Base-by-base conservation (phyloP, 306 rosid species). In the Glycine latifolia region DNA sequence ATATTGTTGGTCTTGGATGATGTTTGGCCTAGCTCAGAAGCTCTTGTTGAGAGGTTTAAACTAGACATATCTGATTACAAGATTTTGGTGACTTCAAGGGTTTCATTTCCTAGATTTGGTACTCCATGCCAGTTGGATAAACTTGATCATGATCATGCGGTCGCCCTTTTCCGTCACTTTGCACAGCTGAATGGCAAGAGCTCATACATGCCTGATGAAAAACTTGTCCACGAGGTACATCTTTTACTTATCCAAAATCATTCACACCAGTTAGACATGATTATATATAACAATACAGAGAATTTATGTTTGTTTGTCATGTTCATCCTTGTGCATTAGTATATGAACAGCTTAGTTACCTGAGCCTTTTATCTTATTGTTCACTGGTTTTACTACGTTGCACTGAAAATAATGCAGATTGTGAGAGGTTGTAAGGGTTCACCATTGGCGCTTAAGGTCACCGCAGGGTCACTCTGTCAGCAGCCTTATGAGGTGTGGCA, bases 71-170 rank as follows among this genome's bases (percentile, higher is more conserved):
- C 84, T 60, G 67, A 73, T 60, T 86, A 76, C 48, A 94, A 94
- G 85, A 81, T 92, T 54, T 73, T 94, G 92, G 97, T 91, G 71
- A 91, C 97, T 58, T 92, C 97, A 61, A 86, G 94, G 63, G 88
- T 60, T 49, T 81, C 68, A 58, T 86, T 94, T 72, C 74, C 61
- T 52, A 84, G 84, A 77, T 91, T 88, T 53, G 79, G 87, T 70
- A 70, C 80, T 37, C 26, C 63, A 7, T 86, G 53, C 55, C 53
- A 7, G 13, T 60, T 94, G 79, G 37, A 75, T 41, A 65, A 80
- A 9, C 79, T 94, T 71, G 73, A n/a, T 55, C 76, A 67, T 10
- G 65, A 52, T 12, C 83, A 86, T 68, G 89, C 98, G 15, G 63
- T 73, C 62, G 58, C 85, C 66, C 93, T 94, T 86, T 89, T 94